A percentile compares a stretch with the other conserved stretches of the same genome.
Evolutionary conservation across 202 grass and related monocot genomes (phyloP).

Genomic region (Carex sylvatica): DNA sequence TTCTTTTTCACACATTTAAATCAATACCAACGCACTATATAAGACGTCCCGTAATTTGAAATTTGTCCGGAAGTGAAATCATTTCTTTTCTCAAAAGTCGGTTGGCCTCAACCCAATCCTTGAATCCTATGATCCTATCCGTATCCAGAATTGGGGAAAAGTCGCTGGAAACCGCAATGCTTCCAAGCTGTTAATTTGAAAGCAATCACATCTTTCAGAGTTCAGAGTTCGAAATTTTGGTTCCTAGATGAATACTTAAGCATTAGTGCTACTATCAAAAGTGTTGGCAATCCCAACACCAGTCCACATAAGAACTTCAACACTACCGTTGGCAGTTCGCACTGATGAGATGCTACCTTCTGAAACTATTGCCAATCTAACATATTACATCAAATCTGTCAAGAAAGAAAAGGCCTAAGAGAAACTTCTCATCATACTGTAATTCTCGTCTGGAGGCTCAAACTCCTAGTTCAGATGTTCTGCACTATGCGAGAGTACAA

Average conservation of each 20-base stretch:
- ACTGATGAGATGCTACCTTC: not conserved
- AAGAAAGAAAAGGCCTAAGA: not conserved
- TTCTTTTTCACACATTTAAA: too few species aligned
- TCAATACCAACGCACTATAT: too few species aligned
- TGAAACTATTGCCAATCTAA: not conserved
- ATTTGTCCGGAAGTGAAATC: too few species aligned
- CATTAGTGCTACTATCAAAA: not conserved
- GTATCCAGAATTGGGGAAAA: not conserved
- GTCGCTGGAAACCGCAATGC: not conserved
- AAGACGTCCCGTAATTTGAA: too few species aligned
- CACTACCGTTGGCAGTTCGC: not conserved
- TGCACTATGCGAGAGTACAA: not conserved
- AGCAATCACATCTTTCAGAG: not conserved
- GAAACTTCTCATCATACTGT: not conserved
- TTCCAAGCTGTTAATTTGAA: not conserved
- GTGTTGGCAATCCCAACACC: not conserved
- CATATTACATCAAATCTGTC: slow-evolving; percentile 11
- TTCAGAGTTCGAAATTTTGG: not conserved
- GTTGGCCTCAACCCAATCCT: too few species aligned
- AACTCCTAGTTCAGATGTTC: not conserved
- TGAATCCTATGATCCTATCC: too few species aligned
- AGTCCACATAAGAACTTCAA: not conserved
- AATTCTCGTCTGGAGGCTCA: not conserved
- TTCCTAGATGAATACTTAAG: not conserved
- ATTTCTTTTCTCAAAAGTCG: too few species aligned